Evolutionary conservation across 2,329 filamentous ascomycete genomes (phyloP), one percentile per base, ranked within the genome.

Genomic region (Hirsutella minnesotensis): DNA sequence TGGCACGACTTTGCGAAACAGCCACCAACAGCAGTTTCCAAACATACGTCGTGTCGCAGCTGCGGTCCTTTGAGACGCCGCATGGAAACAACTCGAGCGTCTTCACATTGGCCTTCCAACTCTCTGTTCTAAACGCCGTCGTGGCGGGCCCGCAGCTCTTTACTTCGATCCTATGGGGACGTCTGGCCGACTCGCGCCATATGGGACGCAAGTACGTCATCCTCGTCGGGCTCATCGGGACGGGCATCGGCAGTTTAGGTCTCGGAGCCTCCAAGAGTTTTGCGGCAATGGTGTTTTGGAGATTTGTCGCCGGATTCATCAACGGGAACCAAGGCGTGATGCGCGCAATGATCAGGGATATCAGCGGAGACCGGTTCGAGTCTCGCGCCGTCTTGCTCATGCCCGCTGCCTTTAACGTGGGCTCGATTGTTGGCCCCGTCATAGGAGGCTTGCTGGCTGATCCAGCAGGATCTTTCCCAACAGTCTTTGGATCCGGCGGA

Each of bases 21-120:
- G 66, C 94, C 30, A 83, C 86, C 0, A 84, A 92, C 56, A 88
- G 84, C 1, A 86, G 80, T 12, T 61, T 88, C 9, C 66, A 83
- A 61, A 75, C 83, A 2, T 94, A 94, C 61, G 79, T 94, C 69
- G 94, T 86, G 63, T 94, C 90, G 61, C 86, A 92, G 59, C 74
- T 95, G n/a, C 79, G 78, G 51, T 90, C 81, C 45, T 90, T 94
- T 52, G 66, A 75, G 45, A 63, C 76, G 13, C 61, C 75, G 0
- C 66, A 73, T 50, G 33, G 33, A n/a, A 16, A 13, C 15, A n/a
- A 9, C 4, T 18, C 33, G 7, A 18, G 16, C 33, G 15, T 9
- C 3, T 71, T 84, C 20, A 78, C 74, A 2, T 88, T 94, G 50
- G 77, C 87, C 0, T 71, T 73, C 18, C 86, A 92, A 58, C 83